Evolutionary conservation across 495 filamentous ascomycete genomes (phyloP).

Genomic region (Corynascus novoguineensis): DNA sequence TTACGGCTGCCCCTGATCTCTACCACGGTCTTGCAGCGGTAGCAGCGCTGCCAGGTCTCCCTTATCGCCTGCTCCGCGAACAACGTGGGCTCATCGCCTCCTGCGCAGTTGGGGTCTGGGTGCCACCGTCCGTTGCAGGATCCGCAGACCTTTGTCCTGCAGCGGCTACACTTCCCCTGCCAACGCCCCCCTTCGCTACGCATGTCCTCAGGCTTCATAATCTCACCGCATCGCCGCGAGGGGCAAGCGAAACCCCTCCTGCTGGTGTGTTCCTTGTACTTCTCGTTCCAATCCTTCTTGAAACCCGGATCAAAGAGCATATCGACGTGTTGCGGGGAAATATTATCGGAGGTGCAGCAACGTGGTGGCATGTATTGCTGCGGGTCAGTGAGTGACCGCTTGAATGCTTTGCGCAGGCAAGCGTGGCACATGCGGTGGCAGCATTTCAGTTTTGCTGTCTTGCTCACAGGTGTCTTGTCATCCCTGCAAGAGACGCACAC

Average conservation of each 20-base stretch:
- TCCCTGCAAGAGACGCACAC: constrained; percentile 65
- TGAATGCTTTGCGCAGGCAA: constrained; percentile 69
- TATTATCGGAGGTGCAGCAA: constrained; percentile 67
- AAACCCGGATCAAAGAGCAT: constrained; percentile 64
- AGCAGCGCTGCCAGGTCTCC: constrained; percentile 72
- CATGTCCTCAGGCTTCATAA: constrained; percentile 66
- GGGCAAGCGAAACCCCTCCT: constrained; percentile 73
- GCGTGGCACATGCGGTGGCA: constrained; percentile 71
- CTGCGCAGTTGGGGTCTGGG: constrained; percentile 58
- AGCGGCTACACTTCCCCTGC: constrained; percentile 58
- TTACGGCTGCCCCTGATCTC: constrained; percentile 77
- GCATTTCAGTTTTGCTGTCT: constrained; percentile 65
- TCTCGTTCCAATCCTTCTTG: constrained; percentile 71
- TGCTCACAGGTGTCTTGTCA: constrained; percentile 52
- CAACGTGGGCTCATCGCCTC: constrained; percentile 60
- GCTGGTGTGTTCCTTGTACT: constrained; percentile 67
- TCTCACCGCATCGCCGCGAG: constrained; percentile 60
- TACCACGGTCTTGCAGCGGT: constrained; percentile 67
- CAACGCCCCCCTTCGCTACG: constrained; percentile 44
- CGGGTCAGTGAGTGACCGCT: constrained; percentile 64
- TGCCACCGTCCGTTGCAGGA: constrained; percentile 71
- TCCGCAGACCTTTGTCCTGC: constrained; percentile 68
- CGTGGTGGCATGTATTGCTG: constrained; percentile 72
- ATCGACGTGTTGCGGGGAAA: constrained; percentile 70
- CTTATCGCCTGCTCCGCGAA: constrained; percentile 63